These are phyloP conservation scores for Cyclotella choctawhatcheeana DNA, from an alignment of 108 stramenopile species.

Conservation along the genomic window DNA sequence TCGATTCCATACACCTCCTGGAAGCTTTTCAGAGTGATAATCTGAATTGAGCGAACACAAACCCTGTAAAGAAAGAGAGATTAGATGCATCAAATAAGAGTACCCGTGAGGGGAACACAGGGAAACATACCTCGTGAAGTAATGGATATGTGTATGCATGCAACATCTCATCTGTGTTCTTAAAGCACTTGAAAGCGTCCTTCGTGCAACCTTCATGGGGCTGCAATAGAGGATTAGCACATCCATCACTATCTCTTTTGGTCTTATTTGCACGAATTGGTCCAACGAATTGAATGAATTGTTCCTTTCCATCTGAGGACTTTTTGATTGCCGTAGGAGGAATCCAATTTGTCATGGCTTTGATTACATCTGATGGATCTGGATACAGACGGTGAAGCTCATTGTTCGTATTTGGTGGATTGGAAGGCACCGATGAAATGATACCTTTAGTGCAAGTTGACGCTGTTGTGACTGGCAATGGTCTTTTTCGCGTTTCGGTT, in stretches of 20 bases:
- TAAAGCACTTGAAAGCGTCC: constrained; percentile 14
- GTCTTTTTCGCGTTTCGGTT: constrained; percentile 2
- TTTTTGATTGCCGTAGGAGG: constrained; percentile 29
- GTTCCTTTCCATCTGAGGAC: background rate
- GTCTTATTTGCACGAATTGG: constrained; percentile 8
- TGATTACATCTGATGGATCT: constrained; percentile 48
- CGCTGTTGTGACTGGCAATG: background rate
- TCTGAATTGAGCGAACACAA: constrained; percentile 37
- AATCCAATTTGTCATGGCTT: constrained; percentile 43
- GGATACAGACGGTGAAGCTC: constrained; percentile 44
- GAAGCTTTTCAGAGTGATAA: constrained; percentile 36
- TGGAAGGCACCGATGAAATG: constrained; percentile 4
- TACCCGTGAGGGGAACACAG: background rate
- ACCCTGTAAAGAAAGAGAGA: constrained; percentile 26
- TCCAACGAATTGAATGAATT: constrained; percentile 29
- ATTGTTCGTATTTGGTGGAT: background rate
- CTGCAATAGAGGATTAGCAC: constrained; percentile 11
- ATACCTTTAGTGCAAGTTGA: background rate
- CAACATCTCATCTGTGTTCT: constrained; percentile 41
- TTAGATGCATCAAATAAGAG: background rate
- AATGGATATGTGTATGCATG: constrained; percentile 17
- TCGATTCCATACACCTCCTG: constrained; percentile 37
- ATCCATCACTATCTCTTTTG: background rate
- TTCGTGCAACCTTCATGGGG: constrained; percentile 2
- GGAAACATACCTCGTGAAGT: constrained; percentile 20